Evolutionary conservation across 345 rosid species (phyloP), one percentile per base, ranked within the genome.

Genomic region (Ceriops tagal): DNA sequence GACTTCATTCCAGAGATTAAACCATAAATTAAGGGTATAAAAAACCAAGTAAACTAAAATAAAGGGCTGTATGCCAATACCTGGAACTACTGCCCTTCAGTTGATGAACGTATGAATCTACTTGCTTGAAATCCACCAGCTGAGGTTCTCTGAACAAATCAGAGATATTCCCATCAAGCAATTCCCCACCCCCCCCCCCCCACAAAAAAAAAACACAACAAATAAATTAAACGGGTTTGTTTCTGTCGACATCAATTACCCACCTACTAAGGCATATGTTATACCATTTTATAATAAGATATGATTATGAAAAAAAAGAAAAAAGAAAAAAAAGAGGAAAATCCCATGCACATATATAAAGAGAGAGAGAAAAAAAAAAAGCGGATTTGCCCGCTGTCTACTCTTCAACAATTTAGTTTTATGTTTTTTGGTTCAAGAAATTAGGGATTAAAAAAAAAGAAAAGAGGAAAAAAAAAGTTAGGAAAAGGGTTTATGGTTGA

Each of bases 61-160:
- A 32, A 5, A 35, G 49, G 30, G 62, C 37, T 43, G 3, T 4
- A 60, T 8, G 39, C 46, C 57, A 59, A 65, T 84, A 93, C 98
- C 98, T 93, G 78, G 97, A 91, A 84, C 97, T 91, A 71, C 97
- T 93, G 64, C 98, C 97, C 89, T 91, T 93, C 43, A 93, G 83
- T 82, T 91, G 98, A 83, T 91, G 98, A 72, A 93, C 93, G 60
- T 82, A 76, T 22, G 90, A 85, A 79, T 86, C 96, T 3, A 93
- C 88, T 72, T 80, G 89, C 69, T 80, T 82, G 77, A 78, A 93
- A 80, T 93, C 96, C 43, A 89, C 93, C 70, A 62, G 46, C 30
- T 71, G 86, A 58, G 71, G 75, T 65, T 71, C 89, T 68, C 97
- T 93, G 70, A 75, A 62, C 18, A 55, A 22, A 62, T 27, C 66